phyloP scores from a whole-genome alignment of 352 stramenopile species.

The Elongisporangium senticosum region DNA sequence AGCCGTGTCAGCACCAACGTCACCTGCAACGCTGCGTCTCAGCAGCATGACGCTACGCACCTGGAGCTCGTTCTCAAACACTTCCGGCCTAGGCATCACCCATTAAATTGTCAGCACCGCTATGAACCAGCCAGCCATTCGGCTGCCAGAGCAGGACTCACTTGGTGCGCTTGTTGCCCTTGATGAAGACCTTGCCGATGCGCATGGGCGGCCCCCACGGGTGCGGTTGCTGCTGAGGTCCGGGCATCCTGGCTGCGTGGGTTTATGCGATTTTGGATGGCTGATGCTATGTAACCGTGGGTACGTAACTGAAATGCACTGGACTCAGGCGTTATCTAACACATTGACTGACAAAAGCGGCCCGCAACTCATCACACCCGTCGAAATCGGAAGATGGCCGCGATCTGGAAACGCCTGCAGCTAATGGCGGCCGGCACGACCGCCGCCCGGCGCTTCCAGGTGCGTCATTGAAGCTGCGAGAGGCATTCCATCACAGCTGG shows the following conservation, averaged over 20 bases:
- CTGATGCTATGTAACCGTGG: slow-evolving; percentile 1
- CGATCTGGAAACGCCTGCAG: slow-evolving; percentile 67
- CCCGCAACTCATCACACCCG: background rate
- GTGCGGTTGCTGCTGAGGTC: slow-evolving; percentile 28
- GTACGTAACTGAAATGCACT: background rate
- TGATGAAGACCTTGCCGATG: slow-evolving; percentile 83
- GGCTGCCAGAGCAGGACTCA: slow-evolving; percentile 15
- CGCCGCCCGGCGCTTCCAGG: slow-evolving; percentile 77
- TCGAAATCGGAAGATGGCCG: slow-evolving; percentile 35
- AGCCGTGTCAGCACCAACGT: background rate
- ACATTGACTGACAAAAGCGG: background rate
- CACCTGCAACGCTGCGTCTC: too few species aligned
- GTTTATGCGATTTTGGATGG: background rate
- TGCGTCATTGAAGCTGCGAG: slow-evolving; percentile 7
- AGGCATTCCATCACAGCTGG: background rate
- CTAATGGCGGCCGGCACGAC: slow-evolving; percentile 74
- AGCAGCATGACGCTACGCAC: slow-evolving; percentile 13
- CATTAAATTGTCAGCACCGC: slow-evolving; percentile 1
- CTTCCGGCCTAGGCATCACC: slow-evolving; percentile 39
- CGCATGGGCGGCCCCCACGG: slow-evolving; percentile 75
- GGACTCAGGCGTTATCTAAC: background rate
- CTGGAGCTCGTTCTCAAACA: slow-evolving; percentile 87
- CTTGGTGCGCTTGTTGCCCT: slow-evolving; percentile 86
- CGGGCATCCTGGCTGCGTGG: background rate
- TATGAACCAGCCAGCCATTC: background rate